These are phyloP conservation scores for Jatropha podagrica DNA, from an alignment of 441 rosid genomes.

Conservation along the genomic window DNA sequence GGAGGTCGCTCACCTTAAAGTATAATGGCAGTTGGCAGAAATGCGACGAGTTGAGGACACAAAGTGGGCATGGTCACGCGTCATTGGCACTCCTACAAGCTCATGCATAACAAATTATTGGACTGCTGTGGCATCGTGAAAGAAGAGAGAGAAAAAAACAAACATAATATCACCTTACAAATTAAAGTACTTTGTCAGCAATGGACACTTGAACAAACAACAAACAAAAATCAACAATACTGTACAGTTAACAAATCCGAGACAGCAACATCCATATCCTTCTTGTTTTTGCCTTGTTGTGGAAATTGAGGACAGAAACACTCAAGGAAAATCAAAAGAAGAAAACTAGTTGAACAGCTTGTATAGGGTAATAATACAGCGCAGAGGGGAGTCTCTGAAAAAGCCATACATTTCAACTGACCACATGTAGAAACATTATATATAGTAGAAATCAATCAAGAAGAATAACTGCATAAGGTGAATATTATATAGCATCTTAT, in stretches of 20 bases:
- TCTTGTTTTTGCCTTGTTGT: neutral
- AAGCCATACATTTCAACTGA: neutral
- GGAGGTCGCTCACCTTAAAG: slow-evolving; percentile 15
- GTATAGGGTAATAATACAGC: slow-evolving; percentile 14
- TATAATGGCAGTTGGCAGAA: slow-evolving; percentile 54
- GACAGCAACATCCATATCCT: neutral
- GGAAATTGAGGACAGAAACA: neutral
- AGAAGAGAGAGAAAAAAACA: neutral
- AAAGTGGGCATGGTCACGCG: slow-evolving; percentile 55
- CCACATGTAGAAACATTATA: neutral
- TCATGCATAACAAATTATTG: slow-evolving; percentile 47
- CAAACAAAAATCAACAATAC: neutral
- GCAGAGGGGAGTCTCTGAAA: neutral
- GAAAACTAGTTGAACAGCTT: neutral
- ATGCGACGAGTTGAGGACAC: slow-evolving; percentile 39
- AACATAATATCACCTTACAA: neutral
- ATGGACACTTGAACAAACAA: slow-evolving; percentile 13
- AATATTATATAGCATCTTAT: neutral
- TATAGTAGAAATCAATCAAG: neutral
- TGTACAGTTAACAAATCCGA: slow-evolving; percentile 18
- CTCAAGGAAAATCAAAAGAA: neutral
- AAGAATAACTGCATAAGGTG: neutral
- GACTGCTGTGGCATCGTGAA: slow-evolving; percentile 63
- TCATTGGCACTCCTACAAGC: slow-evolving; percentile 60
- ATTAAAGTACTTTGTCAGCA: slow-evolving; percentile 7